Evolutionary conservation across 106 monocot genomes (phyloP), one percentile per base, ranked within the genome.

Genomic region (Dendrobium catenatum): DNA sequence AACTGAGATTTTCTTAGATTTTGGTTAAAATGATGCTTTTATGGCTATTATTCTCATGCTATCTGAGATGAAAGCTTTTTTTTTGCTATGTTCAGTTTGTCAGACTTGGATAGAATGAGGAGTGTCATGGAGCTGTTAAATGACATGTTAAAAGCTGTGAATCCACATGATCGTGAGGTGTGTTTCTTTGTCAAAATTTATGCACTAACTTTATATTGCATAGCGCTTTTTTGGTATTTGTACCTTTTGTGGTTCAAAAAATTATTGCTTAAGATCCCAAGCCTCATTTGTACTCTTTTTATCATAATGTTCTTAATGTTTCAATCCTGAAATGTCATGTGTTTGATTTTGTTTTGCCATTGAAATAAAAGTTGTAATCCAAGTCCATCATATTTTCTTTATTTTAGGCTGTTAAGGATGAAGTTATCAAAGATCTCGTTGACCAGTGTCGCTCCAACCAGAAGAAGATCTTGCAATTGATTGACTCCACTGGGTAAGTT

Each of bases 141-240:
- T 68, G 96, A 96, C 40, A 96, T 96, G 96, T 83, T 96, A 54
- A 92, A 90, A 90, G 96, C 92, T 80, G 86, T 93, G 27, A 85
- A 94, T 74, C 90, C 82, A 67, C 77, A 81, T 82, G 94, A 94
- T 79, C 78, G 58, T 6, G 86, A 78, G 92, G 96, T 96, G 88
- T 74, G 48, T 6, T 75, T 55, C 20, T 80, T 75, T 73, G 72
- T 72, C 72, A 72, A 2, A 40, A 6, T 13, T 13, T 51, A 0
- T 51, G 15, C 51, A 13, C 51, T 51, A 15, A 51, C 51, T 51
- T 13, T 2, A 13, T 51, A 51, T 1, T 46, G 46, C 51, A 51
- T 51, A 13, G 51, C 13, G 13, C 15, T 15, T 13, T 51, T 51
- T 51, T 51, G 13, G 13, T 11, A 46, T 46, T 0, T 7, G 9